phyloP scores from a whole-genome alignment of 352 stramenopile genomes.

The Pythium oligandrum region DNA sequence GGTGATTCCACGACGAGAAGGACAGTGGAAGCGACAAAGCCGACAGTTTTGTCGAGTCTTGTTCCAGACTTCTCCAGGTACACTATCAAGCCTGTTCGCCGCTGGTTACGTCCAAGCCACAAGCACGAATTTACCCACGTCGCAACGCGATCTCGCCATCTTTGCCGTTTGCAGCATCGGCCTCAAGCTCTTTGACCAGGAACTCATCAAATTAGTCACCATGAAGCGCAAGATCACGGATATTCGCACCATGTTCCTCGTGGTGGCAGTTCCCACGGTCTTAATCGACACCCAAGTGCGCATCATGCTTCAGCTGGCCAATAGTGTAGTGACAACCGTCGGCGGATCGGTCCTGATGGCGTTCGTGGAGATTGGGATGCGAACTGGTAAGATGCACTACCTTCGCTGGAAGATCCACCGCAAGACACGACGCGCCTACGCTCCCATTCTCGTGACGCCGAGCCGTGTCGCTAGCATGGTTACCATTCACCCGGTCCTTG shows the following conservation, averaged over 20 bases:
- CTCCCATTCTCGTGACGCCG: background rate
- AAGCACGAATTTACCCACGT: background rate
- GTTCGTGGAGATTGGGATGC: constrained; percentile 14
- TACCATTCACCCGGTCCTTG: background rate
- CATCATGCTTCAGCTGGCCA: constrained; percentile 11
- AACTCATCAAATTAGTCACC: constrained; percentile 12
- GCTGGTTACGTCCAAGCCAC: no score
- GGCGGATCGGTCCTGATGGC: constrained; percentile 19
- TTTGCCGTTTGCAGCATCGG: constrained; percentile 23
- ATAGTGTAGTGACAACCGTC: constrained; percentile 17
- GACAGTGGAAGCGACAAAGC: constrained; percentile 8
- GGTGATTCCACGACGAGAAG: background rate
- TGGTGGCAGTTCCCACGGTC: constrained; percentile 19
- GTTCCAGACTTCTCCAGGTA: no score
- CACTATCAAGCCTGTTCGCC: no score
- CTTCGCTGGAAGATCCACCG: background rate
- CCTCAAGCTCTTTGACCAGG: constrained; percentile 23
- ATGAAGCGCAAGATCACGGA: constrained; percentile 12
- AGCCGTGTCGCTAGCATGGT: background rate
- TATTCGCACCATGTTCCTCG: constrained; percentile 17
- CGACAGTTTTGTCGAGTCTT: no score
- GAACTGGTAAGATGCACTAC: background rate
- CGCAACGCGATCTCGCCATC: background rate
- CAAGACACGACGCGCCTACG: background rate
- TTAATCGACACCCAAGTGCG: constrained; percentile 26